Base-by-base conservation (phyloP, 2,329 filamentous ascomycete genomes). In the Eutypa lata region DNA sequence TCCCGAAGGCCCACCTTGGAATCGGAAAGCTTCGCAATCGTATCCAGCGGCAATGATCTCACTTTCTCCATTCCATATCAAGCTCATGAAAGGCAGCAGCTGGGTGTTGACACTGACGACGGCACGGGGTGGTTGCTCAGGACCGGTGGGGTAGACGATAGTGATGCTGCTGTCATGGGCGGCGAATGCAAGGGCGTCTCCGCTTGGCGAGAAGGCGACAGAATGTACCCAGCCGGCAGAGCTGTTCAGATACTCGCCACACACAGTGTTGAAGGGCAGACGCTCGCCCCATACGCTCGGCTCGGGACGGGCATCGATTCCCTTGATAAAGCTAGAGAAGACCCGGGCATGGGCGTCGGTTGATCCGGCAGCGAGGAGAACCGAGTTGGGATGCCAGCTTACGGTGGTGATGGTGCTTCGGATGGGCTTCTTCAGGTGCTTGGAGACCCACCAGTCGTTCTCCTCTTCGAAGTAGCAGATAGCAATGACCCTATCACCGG, bases 391-490 rank as follows among this genome's bases (percentile, higher is more conserved):
- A 73, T 99, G 94, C 94, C 94, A 99, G 53, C 88, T 87, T 44
- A 99, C 85, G 16, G 89, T 91, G 52, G 94, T 97, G 65, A 99
- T 93, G 53, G 94, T 99, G 71, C 91, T 96, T 61, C 93, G 89
- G 65, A 99, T 96, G 19, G 94, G 94, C 82, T 97, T 99, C 84
- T 97, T 97, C 68, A 99, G 76, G 75, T 99, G 94, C 81, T 99
- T 99, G 37, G 92, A 97, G 42, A 99, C 93, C 94, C 94, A 99
- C 94, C 94, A 99, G 78, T 99, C 92, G 74, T 99, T 97, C 74
- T 99, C 94, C 71, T 96, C 90, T 69, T 99, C 94, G 65, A 99
- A 99, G 78, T 97, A 97, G 80, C 94, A 99, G 63, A 97, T 83
- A 40, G 94, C 91, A 65, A 99, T 96, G 60, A 96, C 89, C 58